Percentiles rank a stretch among this genome's conserved stretches.
These are phyloP conservation scores for Musa itinerans DNA, from an alignment of 176 grass and related monocot genomes.

Conservation along the genomic window DNA sequence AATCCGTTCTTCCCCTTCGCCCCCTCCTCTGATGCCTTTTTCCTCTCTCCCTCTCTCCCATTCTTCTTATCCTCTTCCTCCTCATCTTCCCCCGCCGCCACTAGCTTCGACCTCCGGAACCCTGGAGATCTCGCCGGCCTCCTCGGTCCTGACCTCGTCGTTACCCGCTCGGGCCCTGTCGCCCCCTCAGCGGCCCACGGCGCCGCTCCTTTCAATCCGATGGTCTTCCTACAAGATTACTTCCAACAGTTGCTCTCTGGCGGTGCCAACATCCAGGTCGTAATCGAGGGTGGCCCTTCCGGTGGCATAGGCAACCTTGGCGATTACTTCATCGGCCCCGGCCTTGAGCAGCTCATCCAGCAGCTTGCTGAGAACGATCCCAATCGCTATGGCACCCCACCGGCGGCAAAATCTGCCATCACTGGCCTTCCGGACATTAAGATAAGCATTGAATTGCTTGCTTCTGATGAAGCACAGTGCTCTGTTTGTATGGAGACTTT, in stretches of 20 bases:
- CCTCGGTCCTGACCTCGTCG: neutral
- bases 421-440: slow-evolving; percentile 52
- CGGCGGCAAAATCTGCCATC: slow-evolving; percentile 66
- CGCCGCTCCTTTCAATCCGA: slow-evolving; percentile 5
- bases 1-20: neutral
- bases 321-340: slow-evolving; percentile 83
- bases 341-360: slow-evolving; percentile 96
- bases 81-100: neutral
- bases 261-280: slow-evolving; percentile 15
- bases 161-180: neutral
- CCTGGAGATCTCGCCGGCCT: neutral
- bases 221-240: slow-evolving; percentile 13
- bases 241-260: slow-evolving; percentile 7
- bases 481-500: slow-evolving; percentile 93
- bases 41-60: neutral
- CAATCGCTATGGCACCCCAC: slow-evolving; percentile 83
- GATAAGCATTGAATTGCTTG: slow-evolving; percentile 46
- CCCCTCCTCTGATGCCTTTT: neutral
- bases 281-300: slow-evolving; percentile 6
- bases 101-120: slow-evolving; percentile 1
- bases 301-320: slow-evolving; percentile 41
- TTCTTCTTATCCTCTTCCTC: neutral
- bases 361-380: slow-evolving; percentile 97
- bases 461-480: slow-evolving; percentile 62
- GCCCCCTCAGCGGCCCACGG: too few relatives aligned